phyloP scores from a whole-genome alignment of 2,329 filamentous ascomycete species.

The Trichoderma atrobrunneum region DNA sequence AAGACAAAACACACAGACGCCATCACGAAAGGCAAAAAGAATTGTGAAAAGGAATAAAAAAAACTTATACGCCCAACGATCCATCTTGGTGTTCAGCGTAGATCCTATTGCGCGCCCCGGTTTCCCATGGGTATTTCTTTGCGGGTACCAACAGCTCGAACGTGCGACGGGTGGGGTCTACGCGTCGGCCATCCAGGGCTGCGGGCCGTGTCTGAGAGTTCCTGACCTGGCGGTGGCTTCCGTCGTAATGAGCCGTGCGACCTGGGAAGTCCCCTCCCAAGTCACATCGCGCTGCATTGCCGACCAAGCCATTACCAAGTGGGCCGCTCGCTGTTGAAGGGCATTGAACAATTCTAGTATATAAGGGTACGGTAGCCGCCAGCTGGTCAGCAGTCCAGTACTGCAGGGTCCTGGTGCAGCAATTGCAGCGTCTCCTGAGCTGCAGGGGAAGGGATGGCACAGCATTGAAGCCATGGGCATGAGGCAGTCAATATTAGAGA shows the following conservation, averaged over 20 bases:
- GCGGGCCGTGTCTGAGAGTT: conserved; percentile 21
- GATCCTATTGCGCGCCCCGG: conserved; percentile 30
- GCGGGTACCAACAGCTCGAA: conserved; percentile 21
- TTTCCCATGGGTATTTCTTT: conserved; percentile 33
- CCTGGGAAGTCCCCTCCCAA: not conserved
- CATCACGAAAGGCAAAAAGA: not conserved
- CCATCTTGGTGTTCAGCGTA: conserved; percentile 23
- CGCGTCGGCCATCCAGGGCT: conserved; percentile 13
- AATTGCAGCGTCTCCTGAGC: not conserved
- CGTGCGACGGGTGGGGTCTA: not conserved
- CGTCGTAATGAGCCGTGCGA: not conserved
- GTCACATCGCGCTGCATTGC: not conserved
- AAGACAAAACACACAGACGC: not conserved
- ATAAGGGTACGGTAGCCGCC: conserved; percentile 1
- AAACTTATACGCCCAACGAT: conserved; percentile 24
- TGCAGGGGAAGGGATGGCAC: no score
- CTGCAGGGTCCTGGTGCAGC: not conserved
- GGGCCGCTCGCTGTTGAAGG: not conserved
- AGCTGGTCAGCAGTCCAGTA: not conserved
- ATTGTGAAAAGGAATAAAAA: not conserved
- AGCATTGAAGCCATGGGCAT: not conserved
- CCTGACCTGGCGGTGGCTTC: not conserved
- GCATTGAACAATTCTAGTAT: not conserved
- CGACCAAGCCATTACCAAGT: not conserved
- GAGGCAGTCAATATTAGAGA: not conserved